Evolutionary conservation across 2,329 filamentous ascomycete species (phyloP), one percentile per base, ranked within the genome.

Genomic region (Epichloe scottii): DNA sequence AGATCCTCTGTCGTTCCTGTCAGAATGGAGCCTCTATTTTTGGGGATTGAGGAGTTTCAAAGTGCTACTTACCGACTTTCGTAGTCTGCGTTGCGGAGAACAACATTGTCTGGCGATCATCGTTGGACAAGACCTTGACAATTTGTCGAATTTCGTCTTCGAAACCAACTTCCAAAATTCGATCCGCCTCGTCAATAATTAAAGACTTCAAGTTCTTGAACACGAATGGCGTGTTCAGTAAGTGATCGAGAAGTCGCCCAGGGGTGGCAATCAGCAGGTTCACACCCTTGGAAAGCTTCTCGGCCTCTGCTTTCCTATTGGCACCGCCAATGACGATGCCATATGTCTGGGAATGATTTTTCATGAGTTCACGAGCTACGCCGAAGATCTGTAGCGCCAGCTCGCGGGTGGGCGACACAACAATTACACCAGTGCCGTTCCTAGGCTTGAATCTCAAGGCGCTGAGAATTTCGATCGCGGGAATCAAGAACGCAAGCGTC

Each of bases 11-110:
- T 33, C 23, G 3, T 15, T 26, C 14, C 7, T 5, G 37, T 52
- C 39, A 52, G 52, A 30, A 17, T 34, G 38, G 12, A n/a, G 15
- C 15, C 26, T 26, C 48, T 46, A 38, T 6, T 19, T 19, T 23
- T 0, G 5, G 23, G 30, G 14, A 30, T 11, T 11, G 1, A 5
- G 21, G 4, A 48, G 15, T 5, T 5, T 10, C 3, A 35, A 33
- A 37, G 19, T 19, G 40, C 26, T 49, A 62, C 61, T 33, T 57
- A 63, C 61, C 62, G 58, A 98, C 93, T 71, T 98, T 97, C 51
- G 91, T 97, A 3, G 93, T 98, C 69, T 97, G 93, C 4, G 93
- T 98, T 14, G 93, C 93, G 14, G 89, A 96, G 76, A 98, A 98
- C n/a, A 98, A 79, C 84, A 95, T 93, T 0, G 90, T 96, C 69